Base-by-base conservation (phyloP, 306 rosid genomes). In the Abrus pulchellus region DNA sequence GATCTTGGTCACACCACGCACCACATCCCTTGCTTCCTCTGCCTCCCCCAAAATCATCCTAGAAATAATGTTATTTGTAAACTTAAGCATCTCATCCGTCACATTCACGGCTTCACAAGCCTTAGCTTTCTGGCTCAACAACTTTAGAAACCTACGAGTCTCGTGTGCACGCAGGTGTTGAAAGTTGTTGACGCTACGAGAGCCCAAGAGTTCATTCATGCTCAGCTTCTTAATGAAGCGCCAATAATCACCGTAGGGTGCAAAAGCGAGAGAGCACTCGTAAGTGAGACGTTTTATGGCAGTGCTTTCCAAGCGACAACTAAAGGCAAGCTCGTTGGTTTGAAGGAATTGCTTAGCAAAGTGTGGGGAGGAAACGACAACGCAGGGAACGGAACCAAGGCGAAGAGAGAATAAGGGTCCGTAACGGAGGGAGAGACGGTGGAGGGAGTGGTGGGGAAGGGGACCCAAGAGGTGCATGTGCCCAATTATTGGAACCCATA, bases 21-120 rank as follows among this genome's bases (percentile, higher is more conserved):
- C 83, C 62, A 78, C 74, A 33, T 7, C 30, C 74, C 66, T 62
- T 0, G 85, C 85, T 34, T 87, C 83, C 76, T 66, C 83, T 0
- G 9, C 48, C 9, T 41, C 78, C 7, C 92, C 86, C 20, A 86
- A 9, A 66, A 88, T 74, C 88, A 88, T 88, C 50, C 28, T 60
- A 1, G 85, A 80, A 0, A 84, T 81, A 0, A 88, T 29, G 1
- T 78, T 83, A 77, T 84, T 84, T 0, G 77, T 48, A 6, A 86
- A 11, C 75, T 64, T 81, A 0, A 85, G 68, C 12, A 88, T 8
- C 59, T 83, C 85, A 11, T 75, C 57, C 0, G 86, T 81, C 2
- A 86, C 20, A 12, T 88, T 81, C 0, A 86, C 82, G 0, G 55
- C 14, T n/a, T 81, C 72, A 6, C 62, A 27, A 2, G 48, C 32